A percentile compares a stretch with the other conserved stretches of the same genome.
phyloP scores from a whole-genome alignment of 495 filamentous ascomycete genomes.

The Schizothecium vesticola region DNA sequence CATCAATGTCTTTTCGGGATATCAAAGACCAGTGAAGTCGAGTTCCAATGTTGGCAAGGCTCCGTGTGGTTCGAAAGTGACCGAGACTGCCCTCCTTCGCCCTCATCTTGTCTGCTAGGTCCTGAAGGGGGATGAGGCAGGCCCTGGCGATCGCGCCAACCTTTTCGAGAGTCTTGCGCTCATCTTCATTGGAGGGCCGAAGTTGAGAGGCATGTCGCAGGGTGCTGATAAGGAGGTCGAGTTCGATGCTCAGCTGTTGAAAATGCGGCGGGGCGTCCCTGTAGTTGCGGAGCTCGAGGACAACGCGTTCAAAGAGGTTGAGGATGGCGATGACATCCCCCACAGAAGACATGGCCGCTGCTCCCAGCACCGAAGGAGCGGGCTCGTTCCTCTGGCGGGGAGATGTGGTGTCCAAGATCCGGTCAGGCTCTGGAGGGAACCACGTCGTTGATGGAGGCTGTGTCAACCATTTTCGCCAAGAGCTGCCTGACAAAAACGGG shows the following conservation, averaged over 20 bases:
- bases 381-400: too few relatives aligned
- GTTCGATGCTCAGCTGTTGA: conserved; percentile 14
- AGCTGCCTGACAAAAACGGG: too few relatives aligned
- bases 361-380: background rate
- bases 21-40: conserved; percentile 20
- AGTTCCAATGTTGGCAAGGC: conserved; percentile 8
- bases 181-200: background rate
- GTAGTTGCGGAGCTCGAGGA: conserved; percentile 15
- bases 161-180: conserved; percentile 1
- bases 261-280: conserved; percentile 15
- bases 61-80: conserved; percentile 7
- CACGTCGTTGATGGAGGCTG: too few relatives aligned
- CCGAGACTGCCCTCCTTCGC: conserved; percentile 12
- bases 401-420: too few relatives aligned
- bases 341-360: conserved; percentile 1
- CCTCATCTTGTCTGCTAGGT: conserved; percentile 12
- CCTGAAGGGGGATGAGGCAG: conserved; percentile 7
- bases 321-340: conserved; percentile 16
- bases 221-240: conserved; percentile 10
- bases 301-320: conserved; percentile 12
- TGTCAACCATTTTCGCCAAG: too few relatives aligned
- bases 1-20: conserved; percentile 15
- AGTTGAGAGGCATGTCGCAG: conserved; percentile 2
- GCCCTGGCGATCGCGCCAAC: conserved; percentile 8
- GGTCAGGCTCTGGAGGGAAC: too few relatives aligned